Conservation (phyloP, 768 basidiomycete genomes). For the Vararia minispora region DNA sequence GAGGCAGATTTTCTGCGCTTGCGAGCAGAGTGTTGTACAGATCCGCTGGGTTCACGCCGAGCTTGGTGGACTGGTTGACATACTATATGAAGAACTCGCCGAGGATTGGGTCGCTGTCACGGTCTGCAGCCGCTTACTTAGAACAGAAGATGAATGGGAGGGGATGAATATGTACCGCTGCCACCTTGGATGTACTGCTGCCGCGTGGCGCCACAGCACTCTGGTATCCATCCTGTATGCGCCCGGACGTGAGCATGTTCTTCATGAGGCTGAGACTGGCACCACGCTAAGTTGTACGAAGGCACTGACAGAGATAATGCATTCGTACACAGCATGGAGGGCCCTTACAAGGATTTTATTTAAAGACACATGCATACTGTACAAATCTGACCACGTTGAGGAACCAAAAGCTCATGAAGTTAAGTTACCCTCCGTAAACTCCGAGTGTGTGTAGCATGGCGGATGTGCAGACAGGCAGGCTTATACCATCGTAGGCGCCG, state of each 20-base stretch:
- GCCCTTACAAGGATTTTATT: too few species aligned
- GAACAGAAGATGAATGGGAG: neutral
- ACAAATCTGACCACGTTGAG: too few species aligned
- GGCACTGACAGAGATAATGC: too few species aligned
- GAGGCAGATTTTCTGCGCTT: constrained; percentile 44
- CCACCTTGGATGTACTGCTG: constrained; percentile 48
- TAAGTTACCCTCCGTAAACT: too few species aligned
- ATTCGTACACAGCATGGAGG: too few species aligned
- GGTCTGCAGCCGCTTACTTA: constrained; percentile 26
- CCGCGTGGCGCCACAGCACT: constrained; percentile 45
- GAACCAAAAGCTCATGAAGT: too few species aligned
- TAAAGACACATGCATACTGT: too few species aligned
- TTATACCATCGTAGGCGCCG: too few species aligned
- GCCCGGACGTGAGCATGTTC: neutral
- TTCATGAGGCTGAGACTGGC: neutral
- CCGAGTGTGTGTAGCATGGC: too few species aligned
- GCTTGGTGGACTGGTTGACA: constrained; percentile 30
- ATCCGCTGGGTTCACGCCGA: constrained; percentile 36
- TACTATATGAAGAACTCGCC: constrained; percentile 57
- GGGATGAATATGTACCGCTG: constrained; percentile 41
- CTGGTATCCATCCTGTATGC: constrained; percentile 47
- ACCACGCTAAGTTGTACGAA: too few species aligned
- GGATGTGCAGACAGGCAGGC: too few species aligned
- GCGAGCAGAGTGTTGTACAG: constrained; percentile 46
- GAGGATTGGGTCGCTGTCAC: constrained; percentile 49